A percentile compares a stretch with the other conserved stretches of the same genome.
These are phyloP conservation scores for Amphirosellinia nigrospora DNA, from an alignment of 495 filamentous ascomycete genomes.

Conservation along the genomic window DNA sequence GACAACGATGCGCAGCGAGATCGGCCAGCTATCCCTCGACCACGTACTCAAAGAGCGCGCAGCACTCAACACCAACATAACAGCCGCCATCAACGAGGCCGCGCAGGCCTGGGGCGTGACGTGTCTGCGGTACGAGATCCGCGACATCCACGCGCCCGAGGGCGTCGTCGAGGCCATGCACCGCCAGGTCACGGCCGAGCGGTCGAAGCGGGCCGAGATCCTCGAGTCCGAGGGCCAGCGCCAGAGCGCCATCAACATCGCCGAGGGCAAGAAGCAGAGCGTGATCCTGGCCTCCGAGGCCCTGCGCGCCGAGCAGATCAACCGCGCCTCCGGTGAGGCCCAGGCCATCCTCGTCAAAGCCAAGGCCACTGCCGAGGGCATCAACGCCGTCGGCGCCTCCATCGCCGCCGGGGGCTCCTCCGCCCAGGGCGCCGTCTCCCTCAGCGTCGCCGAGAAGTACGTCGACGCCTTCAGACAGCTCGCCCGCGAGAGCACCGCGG, in stretches of 20 bases:
- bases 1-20: constrained; percentile 98
- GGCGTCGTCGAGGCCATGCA: constrained; percentile 97
- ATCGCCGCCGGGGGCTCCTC: constrained; percentile 73
- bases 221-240: constrained; percentile 94
- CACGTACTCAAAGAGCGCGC: constrained; percentile 97
- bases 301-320: constrained; percentile 87
- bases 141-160: constrained; percentile 95
- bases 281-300: constrained; percentile 96
- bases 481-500: constrained; percentile 90
- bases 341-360: constrained; percentile 89
- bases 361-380: constrained; percentile 83
- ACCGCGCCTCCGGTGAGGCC: constrained; percentile 87
- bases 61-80: constrained; percentile 95
- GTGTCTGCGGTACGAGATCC: constrained; percentile 95
- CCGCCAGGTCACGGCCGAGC: constrained; percentile 94
- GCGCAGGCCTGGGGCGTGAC: constrained; percentile 95
- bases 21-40: constrained; percentile 93
- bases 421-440: constrained; percentile 80
- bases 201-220: constrained; percentile 96
- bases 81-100: constrained; percentile 96
- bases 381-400: constrained; percentile 78
- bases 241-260: constrained; percentile 97
- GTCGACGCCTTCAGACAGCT: constrained; percentile 93
- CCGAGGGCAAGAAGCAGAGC: constrained; percentile 93
- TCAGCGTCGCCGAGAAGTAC: constrained; percentile 96